Evolutionary conservation across 1,139 yeast genomes (phyloP).

Genomic region (Pneumocystis canis): DNA sequence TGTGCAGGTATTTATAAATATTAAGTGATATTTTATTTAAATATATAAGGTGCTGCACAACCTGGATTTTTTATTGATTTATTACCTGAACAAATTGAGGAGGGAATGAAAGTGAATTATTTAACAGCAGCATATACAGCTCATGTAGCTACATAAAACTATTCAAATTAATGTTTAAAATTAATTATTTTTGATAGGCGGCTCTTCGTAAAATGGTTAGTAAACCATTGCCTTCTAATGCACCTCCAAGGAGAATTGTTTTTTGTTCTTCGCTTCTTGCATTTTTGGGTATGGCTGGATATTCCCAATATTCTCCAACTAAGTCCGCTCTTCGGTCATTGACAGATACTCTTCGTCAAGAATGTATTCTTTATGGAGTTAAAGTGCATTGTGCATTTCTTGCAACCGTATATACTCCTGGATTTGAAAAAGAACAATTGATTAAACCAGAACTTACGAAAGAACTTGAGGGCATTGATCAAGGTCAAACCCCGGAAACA

Average conservation of each 20-base stretch:
- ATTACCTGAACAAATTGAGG: constrained; percentile 39
- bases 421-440: constrained; percentile 61
- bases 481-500: constrained; percentile 48
- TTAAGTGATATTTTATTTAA: background rate
- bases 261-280: constrained; percentile 72
- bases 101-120: constrained; percentile 58
- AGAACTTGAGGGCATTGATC: constrained; percentile 71
- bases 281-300: constrained; percentile 80
- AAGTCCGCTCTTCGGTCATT: constrained; percentile 71
- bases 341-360: constrained; percentile 69
- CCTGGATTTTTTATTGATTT: constrained; percentile 69
- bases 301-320: constrained; percentile 75
- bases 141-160: constrained; percentile 30
- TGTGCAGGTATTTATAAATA: constrained; percentile 45
- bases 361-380: constrained; percentile 51
- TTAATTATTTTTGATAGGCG: constrained; percentile 15
- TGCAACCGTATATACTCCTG: constrained; percentile 84
- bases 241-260: constrained; percentile 41
- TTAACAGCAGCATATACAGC: constrained; percentile 55
- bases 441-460: constrained; percentile 79
- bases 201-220: constrained; percentile 32
- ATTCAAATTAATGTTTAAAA: constrained; percentile 1
- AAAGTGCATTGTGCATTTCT: constrained; percentile 49
- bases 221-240: constrained; percentile 14
- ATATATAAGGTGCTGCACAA: constrained; percentile 39